Percentiles rank a stretch among this genome's conserved stretches.
These are phyloP conservation scores for Ophiostoma ulmi DNA, from an alignment of 2,329 filamentous ascomycete species.

Conservation along the genomic window DNA sequence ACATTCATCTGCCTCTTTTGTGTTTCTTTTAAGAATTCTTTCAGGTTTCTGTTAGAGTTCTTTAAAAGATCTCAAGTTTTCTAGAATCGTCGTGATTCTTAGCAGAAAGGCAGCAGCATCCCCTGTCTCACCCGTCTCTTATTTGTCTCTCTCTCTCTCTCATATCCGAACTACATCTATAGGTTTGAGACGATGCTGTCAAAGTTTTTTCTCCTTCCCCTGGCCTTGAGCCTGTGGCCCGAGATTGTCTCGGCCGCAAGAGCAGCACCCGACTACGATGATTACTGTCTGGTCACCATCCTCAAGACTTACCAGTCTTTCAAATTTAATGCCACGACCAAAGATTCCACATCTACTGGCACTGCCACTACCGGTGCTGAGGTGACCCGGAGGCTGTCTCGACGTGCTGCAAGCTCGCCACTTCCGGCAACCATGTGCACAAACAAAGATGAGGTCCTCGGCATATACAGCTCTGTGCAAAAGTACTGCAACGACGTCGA, in stretches of 20 bases:
- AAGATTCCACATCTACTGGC: background rate
- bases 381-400: background rate
- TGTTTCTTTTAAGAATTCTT: background rate
- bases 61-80: background rate
- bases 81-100: background rate
- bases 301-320: background rate
- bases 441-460: conserved; percentile 5
- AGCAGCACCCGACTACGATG: background rate
- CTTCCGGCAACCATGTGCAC: conserved; percentile 10
- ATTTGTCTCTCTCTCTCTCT: background rate
- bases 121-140: background rate
- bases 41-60: background rate
- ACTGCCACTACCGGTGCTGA: background rate
- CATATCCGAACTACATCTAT: background rate
- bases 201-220: background rate
- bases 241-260: conserved; percentile 5
- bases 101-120: background rate
- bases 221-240: conserved; percentile 7
- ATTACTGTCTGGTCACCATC: background rate
- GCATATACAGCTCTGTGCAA: background rate
- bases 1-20: background rate
- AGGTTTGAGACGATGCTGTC: background rate
- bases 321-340: background rate
- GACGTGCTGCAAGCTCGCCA: background rate
- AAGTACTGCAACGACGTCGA: conserved; percentile 12